A percentile compares a stretch with the other conserved stretches of the same genome.
phyloP scores from a whole-genome alignment of 306 rosid genomes.

The Vigna unguiculata region DNA sequence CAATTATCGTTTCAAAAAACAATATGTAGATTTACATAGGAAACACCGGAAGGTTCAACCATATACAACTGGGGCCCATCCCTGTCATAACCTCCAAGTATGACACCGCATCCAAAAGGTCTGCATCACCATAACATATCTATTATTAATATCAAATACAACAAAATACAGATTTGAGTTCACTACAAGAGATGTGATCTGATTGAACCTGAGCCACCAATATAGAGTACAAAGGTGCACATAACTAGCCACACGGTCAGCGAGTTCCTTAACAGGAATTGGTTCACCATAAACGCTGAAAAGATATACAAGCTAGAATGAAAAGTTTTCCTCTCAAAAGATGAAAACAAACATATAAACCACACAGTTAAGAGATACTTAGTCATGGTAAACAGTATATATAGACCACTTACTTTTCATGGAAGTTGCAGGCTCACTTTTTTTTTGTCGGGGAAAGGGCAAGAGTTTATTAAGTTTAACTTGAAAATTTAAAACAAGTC shows the following conservation, averaged over 20 bases:
- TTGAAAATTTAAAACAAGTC: constrained; percentile 8
- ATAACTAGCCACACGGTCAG: constrained; percentile 95
- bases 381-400: constrained; percentile 2
- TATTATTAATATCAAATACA: constrained; percentile 31
- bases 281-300: constrained; percentile 86
- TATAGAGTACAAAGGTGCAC: constrained; percentile 97
- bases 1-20: constrained; percentile 18
- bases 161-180: constrained; percentile 38
- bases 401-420: constrained; percentile 2
- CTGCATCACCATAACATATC: constrained; percentile 56
- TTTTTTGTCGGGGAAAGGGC: background rate
- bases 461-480: constrained; percentile 3
- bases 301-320: constrained; percentile 32
- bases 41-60: constrained; percentile 97
- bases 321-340: constrained; percentile 31
- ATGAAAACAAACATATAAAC: constrained; percentile 36
- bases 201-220: constrained; percentile 95
- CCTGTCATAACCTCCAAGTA: constrained; percentile 96
- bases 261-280: constrained; percentile 95
- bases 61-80: constrained; percentile 97
- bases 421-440: background rate
- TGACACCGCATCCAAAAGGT: constrained; percentile 99
- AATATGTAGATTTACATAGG: constrained; percentile 69
- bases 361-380: background rate
- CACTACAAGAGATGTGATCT: constrained; percentile 9